Percentiles rank a stretch among this genome's conserved stretches.
These are phyloP conservation scores for Hibiscus trionum DNA, from an alignment of 345 rosid genomes.

Conservation along the genomic window DNA sequence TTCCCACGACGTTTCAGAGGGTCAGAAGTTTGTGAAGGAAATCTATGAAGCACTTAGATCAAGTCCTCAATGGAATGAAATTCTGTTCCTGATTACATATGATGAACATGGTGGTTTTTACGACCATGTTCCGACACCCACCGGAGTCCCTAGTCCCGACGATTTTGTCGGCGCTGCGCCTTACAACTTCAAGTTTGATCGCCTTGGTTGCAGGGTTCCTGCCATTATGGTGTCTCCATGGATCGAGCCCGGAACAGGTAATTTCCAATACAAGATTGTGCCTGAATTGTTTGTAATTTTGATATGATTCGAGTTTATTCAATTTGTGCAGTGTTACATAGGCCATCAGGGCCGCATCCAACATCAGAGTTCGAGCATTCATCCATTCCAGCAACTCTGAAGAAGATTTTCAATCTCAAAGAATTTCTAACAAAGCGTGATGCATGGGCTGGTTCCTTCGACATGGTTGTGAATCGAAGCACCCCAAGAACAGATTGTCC, in stretches of 20 bases:
- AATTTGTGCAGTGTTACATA: slow-evolving; percentile 51
- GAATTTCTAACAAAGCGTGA: slow-evolving; percentile 78
- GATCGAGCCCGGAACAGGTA: slow-evolving; percentile 34
- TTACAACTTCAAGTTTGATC: slow-evolving; percentile 59
- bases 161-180: slow-evolving; percentile 57
- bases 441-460: slow-evolving; percentile 88
- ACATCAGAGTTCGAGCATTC: slow-evolving; percentile 84
- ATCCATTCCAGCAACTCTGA: slow-evolving; percentile 69
- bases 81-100: slow-evolving; percentile 46
- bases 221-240: slow-evolving; percentile 73
- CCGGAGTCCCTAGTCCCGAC: slow-evolving; percentile 77
- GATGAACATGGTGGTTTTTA: slow-evolving; percentile 92
- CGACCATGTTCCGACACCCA: slow-evolving; percentile 84
- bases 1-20: slow-evolving; percentile 64
- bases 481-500: slow-evolving; percentile 69
- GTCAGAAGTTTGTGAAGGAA: slow-evolving; percentile 71
- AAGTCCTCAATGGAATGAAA: slow-evolving; percentile 88
- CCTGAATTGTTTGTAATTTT: background rate
- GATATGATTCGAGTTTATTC: background rate
- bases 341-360: slow-evolving; percentile 61
- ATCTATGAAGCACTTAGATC: slow-evolving; percentile 71
- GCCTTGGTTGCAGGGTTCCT: slow-evolving; percentile 83
- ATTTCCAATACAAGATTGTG: background rate
- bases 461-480: slow-evolving; percentile 42
- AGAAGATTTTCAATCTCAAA: slow-evolving; percentile 69